Evolutionary conservation across 139 green algal genomes (phyloP).

Genomic region (Micractinium sp.): DNA sequence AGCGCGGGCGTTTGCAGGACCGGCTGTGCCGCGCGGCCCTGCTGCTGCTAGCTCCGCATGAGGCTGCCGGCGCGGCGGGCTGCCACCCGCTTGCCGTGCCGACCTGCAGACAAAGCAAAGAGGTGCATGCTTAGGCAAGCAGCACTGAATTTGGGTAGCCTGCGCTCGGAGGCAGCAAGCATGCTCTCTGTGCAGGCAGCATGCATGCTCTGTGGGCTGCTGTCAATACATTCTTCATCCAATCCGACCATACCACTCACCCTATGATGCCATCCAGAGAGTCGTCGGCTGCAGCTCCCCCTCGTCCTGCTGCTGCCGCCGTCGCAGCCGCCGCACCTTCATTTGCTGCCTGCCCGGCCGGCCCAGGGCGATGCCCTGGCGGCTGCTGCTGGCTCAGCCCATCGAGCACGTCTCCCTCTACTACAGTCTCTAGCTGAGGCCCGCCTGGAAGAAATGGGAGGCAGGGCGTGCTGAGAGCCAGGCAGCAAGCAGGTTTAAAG

Average conservation of each 20-base stretch:
- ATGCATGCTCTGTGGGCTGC: neutral
- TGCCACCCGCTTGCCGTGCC: neutral
- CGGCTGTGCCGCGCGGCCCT: neutral
- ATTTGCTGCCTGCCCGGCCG: neutral
- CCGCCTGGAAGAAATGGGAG: neutral
- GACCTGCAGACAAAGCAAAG: neutral
- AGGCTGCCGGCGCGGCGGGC: neutral
- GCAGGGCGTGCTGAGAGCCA: neutral
- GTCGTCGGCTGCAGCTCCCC: neutral
- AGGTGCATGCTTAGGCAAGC: neutral
- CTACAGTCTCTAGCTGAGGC: neutral
- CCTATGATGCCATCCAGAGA: neutral
- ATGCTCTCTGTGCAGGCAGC: neutral
- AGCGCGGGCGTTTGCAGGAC: neutral
- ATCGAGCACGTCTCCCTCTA: neutral
- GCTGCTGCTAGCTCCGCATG: neutral
- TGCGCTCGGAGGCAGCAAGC: no score
- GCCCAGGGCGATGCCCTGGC: neutral
- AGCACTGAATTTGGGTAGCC: neutral
- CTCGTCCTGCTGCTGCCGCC: neutral
- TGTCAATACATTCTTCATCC: neutral
- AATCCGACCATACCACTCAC: neutral
- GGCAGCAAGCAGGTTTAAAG: neutral
- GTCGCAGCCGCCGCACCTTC: neutral
- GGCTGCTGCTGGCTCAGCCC: neutral